Evolutionary conservation across 441 rosid genomes (phyloP).

Genomic region (Raphanus hybrid): DNA sequence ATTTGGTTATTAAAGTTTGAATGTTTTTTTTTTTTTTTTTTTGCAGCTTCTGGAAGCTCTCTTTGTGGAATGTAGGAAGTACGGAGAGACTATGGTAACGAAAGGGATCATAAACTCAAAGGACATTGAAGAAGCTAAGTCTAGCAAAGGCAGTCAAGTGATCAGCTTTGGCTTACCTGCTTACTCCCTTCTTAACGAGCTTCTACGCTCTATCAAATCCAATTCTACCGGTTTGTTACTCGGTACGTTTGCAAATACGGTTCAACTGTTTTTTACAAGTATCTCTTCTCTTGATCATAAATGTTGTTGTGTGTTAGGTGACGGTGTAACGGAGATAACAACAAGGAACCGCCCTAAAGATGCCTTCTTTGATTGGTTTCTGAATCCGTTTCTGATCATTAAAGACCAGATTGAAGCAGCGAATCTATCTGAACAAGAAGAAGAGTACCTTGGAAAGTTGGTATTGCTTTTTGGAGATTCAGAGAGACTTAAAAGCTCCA

Average conservation of each 20-base stretch:
- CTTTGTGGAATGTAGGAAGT: conserved; percentile 61
- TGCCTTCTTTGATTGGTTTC: conserved; percentile 81
- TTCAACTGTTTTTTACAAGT: not conserved
- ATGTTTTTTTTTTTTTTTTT: conserved; percentile 8
- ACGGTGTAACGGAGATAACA: conserved; percentile 65
- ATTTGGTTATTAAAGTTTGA: conserved; percentile 10
- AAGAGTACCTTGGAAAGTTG: conserved; percentile 76
- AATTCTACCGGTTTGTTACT: conserved; percentile 72
- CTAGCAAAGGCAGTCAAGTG: conserved; percentile 62
- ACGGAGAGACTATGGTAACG: conserved; percentile 65
- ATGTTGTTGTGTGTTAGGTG: conserved; percentile 50
- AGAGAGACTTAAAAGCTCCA: conserved; percentile 59
- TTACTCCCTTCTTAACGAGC: conserved; percentile 70
- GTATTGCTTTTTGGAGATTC: conserved; percentile 72
- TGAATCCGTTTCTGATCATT: conserved; percentile 79
- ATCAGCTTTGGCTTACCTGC: conserved; percentile 86
- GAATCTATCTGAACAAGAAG: conserved; percentile 71
- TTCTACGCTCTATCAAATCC: conserved; percentile 68
- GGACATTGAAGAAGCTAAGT: conserved; percentile 82
- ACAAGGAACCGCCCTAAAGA: conserved; percentile 77
- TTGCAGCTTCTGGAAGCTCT: conserved; percentile 67
- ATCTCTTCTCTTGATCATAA: not conserved
- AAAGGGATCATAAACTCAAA: conserved; percentile 77
- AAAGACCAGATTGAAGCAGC: conserved; percentile 89
- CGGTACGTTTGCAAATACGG: conserved; percentile 49